phyloP scores from a whole-genome alignment of 371 early-diverging fungal species.

The Syncephalastrum monosporum region DNA sequence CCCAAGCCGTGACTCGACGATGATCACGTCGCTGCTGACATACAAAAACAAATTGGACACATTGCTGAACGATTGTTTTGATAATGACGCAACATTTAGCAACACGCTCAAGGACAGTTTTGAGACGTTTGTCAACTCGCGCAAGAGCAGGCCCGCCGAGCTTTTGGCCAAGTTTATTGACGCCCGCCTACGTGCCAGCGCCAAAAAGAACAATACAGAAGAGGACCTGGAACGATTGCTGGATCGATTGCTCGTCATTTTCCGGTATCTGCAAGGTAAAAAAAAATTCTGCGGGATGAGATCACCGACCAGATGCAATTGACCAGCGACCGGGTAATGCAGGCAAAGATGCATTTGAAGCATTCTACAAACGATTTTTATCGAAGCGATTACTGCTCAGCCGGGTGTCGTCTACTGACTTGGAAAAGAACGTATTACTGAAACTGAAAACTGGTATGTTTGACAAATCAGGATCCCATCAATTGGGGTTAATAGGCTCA shows the following conservation, averaged over 20 bases:
- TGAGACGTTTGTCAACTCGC: conserved; percentile 81
- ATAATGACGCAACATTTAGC: conserved; percentile 53
- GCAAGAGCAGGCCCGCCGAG: conserved; percentile 88
- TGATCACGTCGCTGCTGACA: conserved; percentile 67
- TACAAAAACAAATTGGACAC: conserved; percentile 70
- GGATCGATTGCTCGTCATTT: conserved; percentile 76
- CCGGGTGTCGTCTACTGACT: conserved; percentile 75
- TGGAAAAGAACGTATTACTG: conserved; percentile 80
- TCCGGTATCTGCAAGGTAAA: conserved; percentile 81
- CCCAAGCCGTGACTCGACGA: conserved; percentile 24
- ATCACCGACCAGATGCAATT: background rate
- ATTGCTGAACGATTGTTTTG: conserved; percentile 63
- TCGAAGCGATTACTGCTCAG: conserved; percentile 84
- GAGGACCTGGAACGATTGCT: conserved; percentile 64
- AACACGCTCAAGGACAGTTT: conserved; percentile 82
- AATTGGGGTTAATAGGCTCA: background rate
- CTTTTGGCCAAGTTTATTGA: conserved; percentile 84
- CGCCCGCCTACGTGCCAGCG: conserved; percentile 42
- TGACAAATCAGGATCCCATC: background rate
- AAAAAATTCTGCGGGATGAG: background rate
- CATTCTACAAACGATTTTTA: conserved; percentile 89
- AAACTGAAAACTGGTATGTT: conserved; percentile 73
- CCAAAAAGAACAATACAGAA: conserved; percentile 56
- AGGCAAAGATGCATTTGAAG: conserved; percentile 94
- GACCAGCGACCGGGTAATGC: background rate